These are phyloP conservation scores for Ganoderma lingzhi DNA, from an alignment of 1,284 basidiomycete species.

Conservation along the genomic window DNA sequence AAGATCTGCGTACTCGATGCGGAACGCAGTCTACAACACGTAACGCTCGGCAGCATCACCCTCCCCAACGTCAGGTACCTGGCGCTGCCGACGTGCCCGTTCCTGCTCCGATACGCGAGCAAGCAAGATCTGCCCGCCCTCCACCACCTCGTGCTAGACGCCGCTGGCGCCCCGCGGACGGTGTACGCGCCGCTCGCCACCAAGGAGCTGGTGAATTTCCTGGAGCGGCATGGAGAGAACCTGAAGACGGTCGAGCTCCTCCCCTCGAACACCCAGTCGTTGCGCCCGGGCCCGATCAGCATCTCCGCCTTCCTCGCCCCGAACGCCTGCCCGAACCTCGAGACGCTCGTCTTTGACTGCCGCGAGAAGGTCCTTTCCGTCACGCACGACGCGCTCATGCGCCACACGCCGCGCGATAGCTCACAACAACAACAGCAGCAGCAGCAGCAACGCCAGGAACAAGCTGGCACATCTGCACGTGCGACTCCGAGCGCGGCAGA, in stretches of 20 bases:
- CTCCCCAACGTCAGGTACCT: constrained; percentile 33
- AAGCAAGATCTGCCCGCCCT: constrained; percentile 33
- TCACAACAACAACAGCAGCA: neutral
- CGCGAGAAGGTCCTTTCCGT: constrained; percentile 33
- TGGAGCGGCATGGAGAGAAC: constrained; percentile 49
- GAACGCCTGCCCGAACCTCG: constrained; percentile 52
- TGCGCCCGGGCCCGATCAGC: constrained; percentile 43
- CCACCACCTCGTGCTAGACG: constrained; percentile 32
- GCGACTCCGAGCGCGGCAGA: neutral
- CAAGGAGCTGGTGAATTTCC: constrained; percentile 44
- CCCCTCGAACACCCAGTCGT: constrained; percentile 44
- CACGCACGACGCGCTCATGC: constrained; percentile 16
- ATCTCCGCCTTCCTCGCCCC: constrained; percentile 52
- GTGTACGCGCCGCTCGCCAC: constrained; percentile 26
- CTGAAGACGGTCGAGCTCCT: constrained; percentile 51
- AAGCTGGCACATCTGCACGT: neutral
- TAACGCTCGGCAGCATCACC: constrained; percentile 20
- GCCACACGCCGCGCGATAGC: constrained; percentile 17
- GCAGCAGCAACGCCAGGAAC: neutral
- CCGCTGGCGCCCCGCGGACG: constrained; percentile 25
- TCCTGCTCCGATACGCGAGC: constrained; percentile 33
- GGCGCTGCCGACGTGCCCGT: constrained; percentile 32
- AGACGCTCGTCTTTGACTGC: constrained; percentile 49
- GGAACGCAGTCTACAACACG: constrained; percentile 29
- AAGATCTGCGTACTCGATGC: constrained; percentile 34